Conservation (phyloP, 768 basidiomycete genomes). For the Crepidotus variabilis region DNA sequence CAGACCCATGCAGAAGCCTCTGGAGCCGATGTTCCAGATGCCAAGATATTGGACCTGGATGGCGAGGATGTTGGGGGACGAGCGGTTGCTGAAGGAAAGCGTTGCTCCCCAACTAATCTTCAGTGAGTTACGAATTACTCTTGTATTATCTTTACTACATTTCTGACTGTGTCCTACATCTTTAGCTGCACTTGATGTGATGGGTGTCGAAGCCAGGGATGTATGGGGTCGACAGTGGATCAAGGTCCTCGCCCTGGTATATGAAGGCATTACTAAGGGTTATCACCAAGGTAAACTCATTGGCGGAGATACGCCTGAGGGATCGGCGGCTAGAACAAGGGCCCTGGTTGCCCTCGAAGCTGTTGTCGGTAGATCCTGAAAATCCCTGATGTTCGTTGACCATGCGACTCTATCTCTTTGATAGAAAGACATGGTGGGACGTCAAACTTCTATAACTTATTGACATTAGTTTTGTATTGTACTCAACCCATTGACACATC, state of each 20-base stretch:
- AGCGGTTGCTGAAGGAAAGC: constrained; percentile 47
- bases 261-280: constrained; percentile 59
- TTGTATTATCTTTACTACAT: constrained; percentile 2
- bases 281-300: constrained; percentile 44
- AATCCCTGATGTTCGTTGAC: neutral
- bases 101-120: constrained; percentile 68
- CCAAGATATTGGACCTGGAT: constrained; percentile 74
- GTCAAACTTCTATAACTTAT: neutral
- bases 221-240: constrained; percentile 81
- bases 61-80: constrained; percentile 53
- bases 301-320: constrained; percentile 59
- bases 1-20: constrained; percentile 31
- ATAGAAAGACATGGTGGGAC: neutral
- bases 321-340: constrained; percentile 59
- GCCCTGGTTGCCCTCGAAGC: constrained; percentile 63
- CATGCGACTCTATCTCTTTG: neutral
- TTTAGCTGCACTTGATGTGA: constrained; percentile 67
- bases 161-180: constrained; percentile 5
- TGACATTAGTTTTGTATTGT: no score
- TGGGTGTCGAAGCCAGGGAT: constrained; percentile 54
- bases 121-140: constrained; percentile 38
- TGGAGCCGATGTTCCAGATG: constrained; percentile 54
- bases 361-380: neutral
- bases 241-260: constrained; percentile 64
- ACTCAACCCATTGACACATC: no score